Base-by-base conservation (phyloP, 495 filamentous ascomycete genomes). In the Chaetomium fimeti region DNA sequence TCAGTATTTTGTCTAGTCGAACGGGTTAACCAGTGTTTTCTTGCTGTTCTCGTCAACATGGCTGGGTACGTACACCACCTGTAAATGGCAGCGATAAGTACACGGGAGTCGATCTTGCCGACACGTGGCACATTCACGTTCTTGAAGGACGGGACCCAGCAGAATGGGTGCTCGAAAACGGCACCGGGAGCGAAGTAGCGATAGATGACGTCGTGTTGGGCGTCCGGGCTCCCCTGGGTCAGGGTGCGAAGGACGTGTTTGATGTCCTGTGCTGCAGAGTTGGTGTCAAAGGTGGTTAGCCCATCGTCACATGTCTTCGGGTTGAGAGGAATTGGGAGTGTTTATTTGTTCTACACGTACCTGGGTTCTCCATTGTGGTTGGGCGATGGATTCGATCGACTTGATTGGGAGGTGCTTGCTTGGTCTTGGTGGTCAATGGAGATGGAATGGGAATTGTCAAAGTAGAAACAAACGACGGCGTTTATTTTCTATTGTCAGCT, bases 151-250 rank as follows among this genome's bases (percentile, higher is more conserved):
- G 85, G 84, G 2, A 91, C 87, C 24, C 85, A 85, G 71, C 89
- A 93, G 75, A 95, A 89, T 0, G 92, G 91, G 71, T 96, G 92
- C 3, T 83, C 79, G 72, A 96, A 94, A 61, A 84, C 81, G 18
- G 89, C 86, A 66, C 85, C 74, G 11, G 81, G 82, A 2, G 86
- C 83, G 77, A 91, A 96, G 74, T 89, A 92, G 13, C 75, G 79
- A 55, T 91, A 79, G 24, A 96, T 72, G 6, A 87, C 78, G 20
- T 80, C 73, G 28, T 77, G 73, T 75, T 95, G 92, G 29, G 84
- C 73, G 0, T 81, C 75, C 0, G 88, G 89, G 0, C 83, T 72
- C 16, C 85, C 83, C 72, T 90, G 84, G 28, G 84, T 88, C 53
- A 96, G 81, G 57, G 79, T 69, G 45, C 79, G 82, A 72, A 96